Base-by-base conservation (phyloP, 306 rosid genomes). In the Trifolium dubium region DNA sequence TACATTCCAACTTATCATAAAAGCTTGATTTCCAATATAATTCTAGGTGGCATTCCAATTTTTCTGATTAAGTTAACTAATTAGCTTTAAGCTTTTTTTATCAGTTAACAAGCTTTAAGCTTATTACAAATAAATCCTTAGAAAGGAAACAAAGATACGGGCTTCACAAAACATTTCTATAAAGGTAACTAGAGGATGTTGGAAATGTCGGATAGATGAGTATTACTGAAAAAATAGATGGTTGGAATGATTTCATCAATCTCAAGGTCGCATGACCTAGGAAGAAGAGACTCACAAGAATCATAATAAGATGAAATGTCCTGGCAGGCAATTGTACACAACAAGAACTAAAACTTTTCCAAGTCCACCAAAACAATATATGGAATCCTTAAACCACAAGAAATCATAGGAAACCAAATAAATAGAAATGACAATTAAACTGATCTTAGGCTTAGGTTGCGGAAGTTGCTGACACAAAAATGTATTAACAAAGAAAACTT, bases 181-280 rank as follows among this genome's bases (percentile, higher is more conserved):
- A n/a, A n/a, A n/a, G n/a, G n/a, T n/a, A n/a, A n/a, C n/a, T n/a
- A n/a, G n/a, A n/a, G n/a, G n/a, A n/a, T n/a, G n/a, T n/a, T n/a
- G n/a, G n/a, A n/a, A n/a, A n/a, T n/a, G n/a, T n/a, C n/a, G n/a
- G n/a, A n/a, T n/a, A n/a, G n/a, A n/a, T n/a, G n/a, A n/a, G n/a
- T n/a, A n/a, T n/a, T n/a, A n/a, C n/a, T n/a, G n/a, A n/a, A n/a
- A n/a, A n/a, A n/a, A n/a, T n/a, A n/a, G n/a, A n/a, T n/a, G n/a
- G n/a, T n/a, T n/a, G n/a, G n/a, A n/a, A 62, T 62, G 67, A 35
- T 62, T 44, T n/a, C n/a, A 62, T 32, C 23, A 62, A 62, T 62
- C 46, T 62, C 11, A 62, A 34, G 15, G 67, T 62, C 14, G 14
- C 46, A 62, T 62, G 19, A 35, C 46, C 67, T 34, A 62, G 67